Conservation (phyloP, 768 basidiomycete species). For the Peribolospora kevripleyi region DNA sequence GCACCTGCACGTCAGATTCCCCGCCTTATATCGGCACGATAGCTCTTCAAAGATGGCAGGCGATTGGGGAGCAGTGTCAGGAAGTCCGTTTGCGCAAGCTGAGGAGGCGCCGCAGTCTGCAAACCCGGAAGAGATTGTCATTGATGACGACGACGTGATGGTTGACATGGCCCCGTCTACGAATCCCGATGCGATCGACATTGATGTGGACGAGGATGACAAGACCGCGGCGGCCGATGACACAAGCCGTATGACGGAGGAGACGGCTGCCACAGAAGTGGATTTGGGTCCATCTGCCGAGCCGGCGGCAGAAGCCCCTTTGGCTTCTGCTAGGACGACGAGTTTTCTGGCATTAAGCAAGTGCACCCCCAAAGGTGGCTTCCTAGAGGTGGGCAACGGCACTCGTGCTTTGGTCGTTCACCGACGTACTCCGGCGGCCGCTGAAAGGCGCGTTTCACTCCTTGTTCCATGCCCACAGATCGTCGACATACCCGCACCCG, state of each 20-base stretch:
- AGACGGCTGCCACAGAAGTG: not conserved
- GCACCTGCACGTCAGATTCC: constrained; percentile 68
- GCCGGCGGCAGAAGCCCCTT: not conserved
- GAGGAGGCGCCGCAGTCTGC: not conserved
- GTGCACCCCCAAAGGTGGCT: constrained; percentile 45
- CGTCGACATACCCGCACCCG: constrained; percentile 9
- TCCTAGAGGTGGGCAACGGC: constrained; percentile 41
- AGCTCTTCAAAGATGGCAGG: constrained; percentile 2
- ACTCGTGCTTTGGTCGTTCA: not conserved
- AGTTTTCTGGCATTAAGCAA: constrained; percentile 78
- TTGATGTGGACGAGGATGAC: constrained; percentile 15
- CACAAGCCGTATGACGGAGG: not conserved
- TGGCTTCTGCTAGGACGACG: constrained; percentile 24
- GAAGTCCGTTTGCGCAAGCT: not conserved
- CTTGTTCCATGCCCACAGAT: not conserved
- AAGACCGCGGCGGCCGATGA: not conserved
- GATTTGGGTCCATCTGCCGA: not conserved
- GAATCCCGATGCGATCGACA: constrained; percentile 16
- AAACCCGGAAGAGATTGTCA: constrained; percentile 27
- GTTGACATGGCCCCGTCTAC: not conserved
- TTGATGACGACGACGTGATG: constrained; percentile 17
- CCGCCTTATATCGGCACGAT: constrained; percentile 28
- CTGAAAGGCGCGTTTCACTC: not conserved
- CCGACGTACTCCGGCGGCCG: no score
- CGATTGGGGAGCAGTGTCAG: not conserved